Evolutionary conservation across 495 filamentous ascomycete species (phyloP).

Genomic region (Penicillium atrosanguineum): DNA sequence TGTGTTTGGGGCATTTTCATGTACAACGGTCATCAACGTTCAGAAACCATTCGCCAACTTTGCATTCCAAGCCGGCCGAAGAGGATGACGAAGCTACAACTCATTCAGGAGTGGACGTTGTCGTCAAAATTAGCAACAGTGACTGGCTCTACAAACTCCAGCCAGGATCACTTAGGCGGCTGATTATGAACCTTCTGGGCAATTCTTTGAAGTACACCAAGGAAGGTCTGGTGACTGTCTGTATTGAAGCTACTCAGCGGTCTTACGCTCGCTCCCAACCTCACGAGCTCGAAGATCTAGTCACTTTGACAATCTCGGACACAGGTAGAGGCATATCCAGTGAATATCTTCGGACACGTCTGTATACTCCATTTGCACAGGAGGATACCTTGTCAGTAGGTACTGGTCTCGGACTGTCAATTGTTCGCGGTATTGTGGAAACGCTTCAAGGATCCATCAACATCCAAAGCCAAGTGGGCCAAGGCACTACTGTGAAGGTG

Average conservation of each 20-base stretch:
- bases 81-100: background rate
- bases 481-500: conserved; percentile 51
- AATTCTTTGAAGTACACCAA: conserved; percentile 78
- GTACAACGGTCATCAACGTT: conserved; percentile 24
- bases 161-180: conserved; percentile 65
- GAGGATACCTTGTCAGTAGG: conserved; percentile 45
- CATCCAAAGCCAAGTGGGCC: conserved; percentile 35
- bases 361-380: conserved; percentile 49
- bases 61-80: background rate
- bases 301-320: conserved; percentile 29
- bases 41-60: conserved; percentile 12
- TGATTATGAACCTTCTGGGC: conserved; percentile 77
- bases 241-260: conserved; percentile 43
- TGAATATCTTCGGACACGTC: conserved; percentile 39
- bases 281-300: conserved; percentile 24
- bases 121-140: conserved; percentile 59
- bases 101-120: conserved; percentile 47
- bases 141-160: conserved; percentile 61
- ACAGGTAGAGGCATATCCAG: conserved; percentile 37
- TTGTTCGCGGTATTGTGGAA: conserved; percentile 40
- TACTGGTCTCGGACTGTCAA: conserved; percentile 43
- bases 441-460: conserved; percentile 41
- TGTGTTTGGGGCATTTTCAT: conserved; percentile 46
- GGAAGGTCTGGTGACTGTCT: conserved; percentile 60
- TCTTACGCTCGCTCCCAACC: conserved; percentile 15